Conservation (phyloP, 2,329 filamentous ascomycete species). For the Aspergillus sp. region DNA sequence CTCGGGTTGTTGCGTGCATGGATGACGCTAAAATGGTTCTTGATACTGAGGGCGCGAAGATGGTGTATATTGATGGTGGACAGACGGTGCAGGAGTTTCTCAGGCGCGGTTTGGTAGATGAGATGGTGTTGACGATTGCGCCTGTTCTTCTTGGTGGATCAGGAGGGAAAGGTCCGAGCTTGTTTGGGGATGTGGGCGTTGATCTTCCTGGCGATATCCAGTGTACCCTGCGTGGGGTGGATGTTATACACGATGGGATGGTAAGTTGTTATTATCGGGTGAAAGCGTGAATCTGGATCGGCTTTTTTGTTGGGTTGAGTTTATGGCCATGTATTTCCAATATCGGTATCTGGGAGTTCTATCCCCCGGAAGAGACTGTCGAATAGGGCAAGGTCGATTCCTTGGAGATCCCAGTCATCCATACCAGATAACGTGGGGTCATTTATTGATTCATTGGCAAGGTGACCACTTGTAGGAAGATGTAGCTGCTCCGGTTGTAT, state of each 20-base stretch:
- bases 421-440: background rate
- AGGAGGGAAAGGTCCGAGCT: background rate
- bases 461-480: no score
- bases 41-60: background rate
- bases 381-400: constrained; percentile 8
- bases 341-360: no score
- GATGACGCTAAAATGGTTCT: constrained; percentile 1
- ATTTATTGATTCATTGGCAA: background rate
- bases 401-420: constrained; percentile 5
- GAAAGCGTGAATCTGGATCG: background rate
- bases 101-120: constrained; percentile 11
- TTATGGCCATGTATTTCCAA: no score
- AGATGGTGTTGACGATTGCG: constrained; percentile 10
- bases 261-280: constrained; percentile 6
- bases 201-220: background rate
- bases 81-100: constrained; percentile 9
- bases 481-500: background rate
- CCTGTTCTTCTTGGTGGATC: constrained; percentile 6
- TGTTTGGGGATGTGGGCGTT: background rate
- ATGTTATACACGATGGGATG: constrained; percentile 15
- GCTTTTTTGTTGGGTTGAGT: no score
- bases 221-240: constrained; percentile 3
- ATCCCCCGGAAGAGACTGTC: constrained; percentile 3
- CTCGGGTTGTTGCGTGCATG: background rate
- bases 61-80: constrained; percentile 12